Conservation (phyloP, 2,329 filamentous ascomycete species). For the Talaromyces sp. region DNA sequence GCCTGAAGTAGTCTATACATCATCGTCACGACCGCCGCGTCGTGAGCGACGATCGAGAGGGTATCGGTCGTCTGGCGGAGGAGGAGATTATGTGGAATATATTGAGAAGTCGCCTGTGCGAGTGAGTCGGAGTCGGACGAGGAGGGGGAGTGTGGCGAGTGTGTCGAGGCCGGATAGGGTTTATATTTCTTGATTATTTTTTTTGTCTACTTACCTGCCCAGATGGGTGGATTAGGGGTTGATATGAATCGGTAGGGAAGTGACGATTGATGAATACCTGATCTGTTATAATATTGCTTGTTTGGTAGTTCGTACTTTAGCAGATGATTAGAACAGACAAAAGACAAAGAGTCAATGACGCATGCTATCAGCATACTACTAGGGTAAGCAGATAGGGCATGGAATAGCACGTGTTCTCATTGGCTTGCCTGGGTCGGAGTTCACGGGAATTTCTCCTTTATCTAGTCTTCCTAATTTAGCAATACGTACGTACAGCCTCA, state of each 20-base stretch:
- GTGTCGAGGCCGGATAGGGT: conserved; percentile 34
- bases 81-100: conserved; percentile 26
- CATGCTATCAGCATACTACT: too few species aligned
- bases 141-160: conserved; percentile 20
- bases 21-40: conserved; percentile 8
- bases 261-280: not conserved
- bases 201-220: not conserved
- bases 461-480: too few species aligned
- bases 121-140: not conserved
- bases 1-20: conserved; percentile 19
- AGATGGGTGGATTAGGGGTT: not conserved
- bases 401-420: too few species aligned
- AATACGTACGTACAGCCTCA: too few species aligned
- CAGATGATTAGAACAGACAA: too few species aligned
- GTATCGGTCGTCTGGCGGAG: conserved; percentile 1
- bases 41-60: not conserved
- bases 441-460: too few species aligned
- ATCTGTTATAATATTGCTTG: not conserved
- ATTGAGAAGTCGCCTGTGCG: conserved; percentile 25
- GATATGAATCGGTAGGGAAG: not conserved
- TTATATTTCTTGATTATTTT: conserved; percentile 42
- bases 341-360: too few species aligned
- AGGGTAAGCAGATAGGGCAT: too few species aligned
- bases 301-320: too few species aligned
- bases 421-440: too few species aligned